Conservation (phyloP, 176 grass and related monocot genomes). For the Guadua angustifolia region DNA sequence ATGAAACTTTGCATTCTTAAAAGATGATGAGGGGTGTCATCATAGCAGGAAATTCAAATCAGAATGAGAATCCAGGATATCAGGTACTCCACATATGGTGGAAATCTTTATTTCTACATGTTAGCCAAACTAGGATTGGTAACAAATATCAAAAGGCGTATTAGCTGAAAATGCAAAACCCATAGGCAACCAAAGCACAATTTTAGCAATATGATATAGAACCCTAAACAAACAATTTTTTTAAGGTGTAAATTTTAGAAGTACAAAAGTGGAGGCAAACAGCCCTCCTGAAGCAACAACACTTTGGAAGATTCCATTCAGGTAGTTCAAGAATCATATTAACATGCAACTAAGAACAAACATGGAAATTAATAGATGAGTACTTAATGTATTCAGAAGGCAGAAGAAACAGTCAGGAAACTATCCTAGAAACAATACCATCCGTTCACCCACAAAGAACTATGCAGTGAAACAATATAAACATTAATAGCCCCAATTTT, state of each 20-base stretch:
- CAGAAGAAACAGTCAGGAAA: neutral
- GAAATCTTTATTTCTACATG: neutral
- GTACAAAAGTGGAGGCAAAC: neutral
- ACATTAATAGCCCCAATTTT: neutral
- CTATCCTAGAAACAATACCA: neutral
- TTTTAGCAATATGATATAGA: neutral
- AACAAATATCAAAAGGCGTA: neutral
- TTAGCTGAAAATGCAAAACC: neutral
- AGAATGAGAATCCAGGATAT: neutral
- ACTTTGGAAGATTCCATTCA: neutral
- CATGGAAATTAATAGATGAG: neutral
- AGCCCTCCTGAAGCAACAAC: neutral
- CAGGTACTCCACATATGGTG: slow-evolving; percentile 9
- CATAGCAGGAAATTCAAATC: slow-evolving; percentile 6
- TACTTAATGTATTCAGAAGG: neutral
- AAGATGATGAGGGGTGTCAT: neutral
- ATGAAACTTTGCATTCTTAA: slow-evolving; percentile 11
- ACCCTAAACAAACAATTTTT: neutral
- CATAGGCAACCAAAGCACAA: neutral
- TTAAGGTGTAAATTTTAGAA: neutral
- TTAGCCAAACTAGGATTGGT: neutral
- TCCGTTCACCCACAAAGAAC: neutral
- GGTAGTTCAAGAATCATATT: neutral
- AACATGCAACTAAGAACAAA: neutral
- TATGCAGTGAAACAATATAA: neutral